phyloP scores from a whole-genome alignment of 1,284 basidiomycete genomes.

The Malassezia pachydermatis region DNA sequence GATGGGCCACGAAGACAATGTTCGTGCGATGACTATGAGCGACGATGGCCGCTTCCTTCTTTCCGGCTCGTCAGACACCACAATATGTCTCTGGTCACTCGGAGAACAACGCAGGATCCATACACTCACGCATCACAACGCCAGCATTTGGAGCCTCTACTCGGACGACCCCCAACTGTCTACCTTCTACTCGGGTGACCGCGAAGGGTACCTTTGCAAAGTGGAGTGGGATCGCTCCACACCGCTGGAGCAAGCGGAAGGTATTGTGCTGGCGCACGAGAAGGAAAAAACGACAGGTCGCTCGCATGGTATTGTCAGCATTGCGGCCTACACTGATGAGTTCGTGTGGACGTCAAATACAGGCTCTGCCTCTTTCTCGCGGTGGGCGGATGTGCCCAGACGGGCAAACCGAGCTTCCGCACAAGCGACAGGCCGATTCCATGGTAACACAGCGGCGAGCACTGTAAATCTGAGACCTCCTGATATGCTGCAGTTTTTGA shows the following conservation, averaged over 20 bases:
- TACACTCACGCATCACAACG: conserved; percentile 89
- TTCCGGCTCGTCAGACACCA: conserved; percentile 52
- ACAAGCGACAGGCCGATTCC: too few species aligned
- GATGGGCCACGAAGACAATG: conserved; percentile 85
- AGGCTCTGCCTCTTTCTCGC: conserved; percentile 63
- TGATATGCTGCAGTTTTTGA: background rate
- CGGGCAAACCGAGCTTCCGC: conserved; percentile 23
- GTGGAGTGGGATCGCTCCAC: conserved; percentile 73
- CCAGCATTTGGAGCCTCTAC: conserved; percentile 86
- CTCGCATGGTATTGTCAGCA: conserved; percentile 65
- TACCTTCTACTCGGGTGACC: conserved; percentile 89
- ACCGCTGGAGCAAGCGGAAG: conserved; percentile 78
- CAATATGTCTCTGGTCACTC: conserved; percentile 85
- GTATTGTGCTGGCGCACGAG: conserved; percentile 58
- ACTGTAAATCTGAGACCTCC: background rate
- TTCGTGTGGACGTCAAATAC: conserved; percentile 81
- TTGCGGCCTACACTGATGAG: conserved; percentile 72
- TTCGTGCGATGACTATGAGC: conserved; percentile 74
- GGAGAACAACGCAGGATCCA: conserved; percentile 79
- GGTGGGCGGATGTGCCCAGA: conserved; percentile 59
- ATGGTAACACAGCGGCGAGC: background rate
- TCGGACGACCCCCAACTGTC: conserved; percentile 79
- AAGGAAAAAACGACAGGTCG: conserved; percentile 46
- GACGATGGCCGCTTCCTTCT: conserved; percentile 69
- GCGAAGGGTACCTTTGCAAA: conserved; percentile 75